Percentiles rank a stretch among this genome's conserved stretches.
These are phyloP conservation scores for Erodium moschatum DNA, from an alignment of 441 rosid genomes.

Conservation along the genomic window DNA sequence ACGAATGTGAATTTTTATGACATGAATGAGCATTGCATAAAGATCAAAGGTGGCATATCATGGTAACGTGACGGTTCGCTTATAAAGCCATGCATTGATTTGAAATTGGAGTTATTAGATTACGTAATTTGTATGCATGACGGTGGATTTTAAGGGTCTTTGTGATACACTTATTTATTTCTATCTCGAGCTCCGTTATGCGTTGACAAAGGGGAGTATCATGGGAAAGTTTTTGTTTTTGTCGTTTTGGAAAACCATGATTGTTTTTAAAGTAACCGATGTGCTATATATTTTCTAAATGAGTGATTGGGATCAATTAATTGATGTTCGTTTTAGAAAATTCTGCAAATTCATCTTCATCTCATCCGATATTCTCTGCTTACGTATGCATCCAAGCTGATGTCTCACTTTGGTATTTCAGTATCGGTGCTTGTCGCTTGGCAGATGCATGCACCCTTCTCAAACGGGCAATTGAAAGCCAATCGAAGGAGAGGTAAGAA, in stretches of 20 bases:
- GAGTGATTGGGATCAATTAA: neutral
- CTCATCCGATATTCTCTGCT: neutral
- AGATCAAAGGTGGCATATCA: slow-evolving; percentile 22
- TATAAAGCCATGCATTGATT: neutral
- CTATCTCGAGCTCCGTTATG: neutral
- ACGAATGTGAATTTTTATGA: slow-evolving; percentile 9
- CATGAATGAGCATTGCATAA: slow-evolving; percentile 18
- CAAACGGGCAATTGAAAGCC: slow-evolving; percentile 10
- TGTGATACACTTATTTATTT: neutral
- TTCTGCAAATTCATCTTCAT: neutral
- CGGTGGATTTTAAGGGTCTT: neutral
- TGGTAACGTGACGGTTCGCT: slow-evolving; percentile 18
- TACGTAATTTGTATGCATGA: neutral
- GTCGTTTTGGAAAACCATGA: too few relatives aligned
- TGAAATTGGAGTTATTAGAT: neutral
- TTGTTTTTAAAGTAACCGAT: neutral
- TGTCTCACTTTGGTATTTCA: slow-evolving; percentile 18
- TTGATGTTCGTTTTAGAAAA: neutral
- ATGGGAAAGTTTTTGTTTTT: neutral
- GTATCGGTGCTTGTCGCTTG: slow-evolving; percentile 21
- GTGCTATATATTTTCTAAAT: neutral
- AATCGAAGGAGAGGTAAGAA: slow-evolving; percentile 20
- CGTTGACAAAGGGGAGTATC: slow-evolving; percentile 5
- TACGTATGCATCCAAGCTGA: neutral
- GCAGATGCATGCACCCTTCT: slow-evolving; percentile 17